phyloP scores from a whole-genome alignment of 345 rosid species.

The Arabidopsis arenosa region DNA sequence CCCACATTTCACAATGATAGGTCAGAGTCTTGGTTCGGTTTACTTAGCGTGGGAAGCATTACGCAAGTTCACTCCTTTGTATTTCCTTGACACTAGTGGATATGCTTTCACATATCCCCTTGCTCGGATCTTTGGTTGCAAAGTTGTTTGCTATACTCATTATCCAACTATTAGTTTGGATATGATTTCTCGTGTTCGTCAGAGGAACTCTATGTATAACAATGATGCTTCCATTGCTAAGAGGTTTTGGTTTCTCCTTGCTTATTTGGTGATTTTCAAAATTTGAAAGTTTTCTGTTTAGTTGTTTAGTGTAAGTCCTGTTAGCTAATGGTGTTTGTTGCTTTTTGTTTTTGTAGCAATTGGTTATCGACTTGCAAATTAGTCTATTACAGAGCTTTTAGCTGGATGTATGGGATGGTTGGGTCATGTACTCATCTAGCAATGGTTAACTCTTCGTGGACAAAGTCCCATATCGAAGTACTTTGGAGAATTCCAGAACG shows the following conservation, averaged over 20 bases:
- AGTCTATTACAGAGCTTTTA: constrained; percentile 70
- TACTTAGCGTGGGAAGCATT: constrained; percentile 92
- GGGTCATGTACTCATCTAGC: constrained; percentile 88
- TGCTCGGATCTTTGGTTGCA: constrained; percentile 92
- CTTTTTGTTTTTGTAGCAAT: constrained; percentile 50
- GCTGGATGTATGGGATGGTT: constrained; percentile 86
- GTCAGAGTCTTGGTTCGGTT: constrained; percentile 94
- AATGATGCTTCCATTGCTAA: constrained; percentile 69
- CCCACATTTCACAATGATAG: constrained; percentile 92
- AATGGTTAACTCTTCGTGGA: constrained; percentile 99
- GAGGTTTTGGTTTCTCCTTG: constrained; percentile 55
- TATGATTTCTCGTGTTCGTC: constrained; percentile 87
- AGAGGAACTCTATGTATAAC: constrained; percentile 77
- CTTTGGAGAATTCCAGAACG: constrained; percentile 79
- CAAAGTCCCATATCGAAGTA: constrained; percentile 76
- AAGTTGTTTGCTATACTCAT: constrained; percentile 91
- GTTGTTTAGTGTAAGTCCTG: background rate
- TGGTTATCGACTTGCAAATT: constrained; percentile 83
- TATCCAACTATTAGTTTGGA: constrained; percentile 94
- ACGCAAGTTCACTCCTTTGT: constrained; percentile 70
- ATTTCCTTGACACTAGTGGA: constrained; percentile 84
- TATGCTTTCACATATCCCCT: constrained; percentile 94
- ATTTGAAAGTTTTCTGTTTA: background rate
- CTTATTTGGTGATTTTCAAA: background rate
- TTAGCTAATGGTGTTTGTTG: constrained; percentile 5